Evolutionary conservation across 108 stramenopile species (phyloP).

Genomic region (Schizochytrium sp.): DNA sequence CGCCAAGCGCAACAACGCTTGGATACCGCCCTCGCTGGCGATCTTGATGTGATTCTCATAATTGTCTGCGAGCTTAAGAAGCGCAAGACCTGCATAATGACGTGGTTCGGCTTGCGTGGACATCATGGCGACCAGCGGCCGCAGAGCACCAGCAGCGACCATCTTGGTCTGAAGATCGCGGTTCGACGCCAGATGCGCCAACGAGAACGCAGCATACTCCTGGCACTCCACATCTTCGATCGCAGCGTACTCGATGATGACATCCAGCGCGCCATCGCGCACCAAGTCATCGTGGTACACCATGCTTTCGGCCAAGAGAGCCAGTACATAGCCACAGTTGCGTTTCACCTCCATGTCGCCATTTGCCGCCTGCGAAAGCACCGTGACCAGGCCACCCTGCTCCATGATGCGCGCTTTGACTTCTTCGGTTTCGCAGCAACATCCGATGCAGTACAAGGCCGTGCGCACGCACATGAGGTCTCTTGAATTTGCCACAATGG

Average conservation of each 20-base stretch:
- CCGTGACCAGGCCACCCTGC: slow-evolving; percentile 41
- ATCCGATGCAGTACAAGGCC: slow-evolving; percentile 60
- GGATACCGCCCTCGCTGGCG: slow-evolving; percentile 70
- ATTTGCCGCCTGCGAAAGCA: slow-evolving; percentile 37
- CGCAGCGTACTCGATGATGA: slow-evolving; percentile 51
- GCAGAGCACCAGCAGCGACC: slow-evolving; percentile 59
- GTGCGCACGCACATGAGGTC: slow-evolving; percentile 53
- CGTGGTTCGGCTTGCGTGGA: slow-evolving; percentile 58
- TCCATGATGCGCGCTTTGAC: slow-evolving; percentile 52
- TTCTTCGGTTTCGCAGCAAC: slow-evolving; percentile 53
- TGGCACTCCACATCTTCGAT: slow-evolving; percentile 69
- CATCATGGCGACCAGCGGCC: slow-evolving; percentile 70
- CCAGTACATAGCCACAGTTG: slow-evolving; percentile 61
- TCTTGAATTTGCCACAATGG: slow-evolving; percentile 31
- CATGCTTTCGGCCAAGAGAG: slow-evolving; percentile 49
- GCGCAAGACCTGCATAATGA: slow-evolving; percentile 73
- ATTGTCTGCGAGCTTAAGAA: slow-evolving; percentile 75
- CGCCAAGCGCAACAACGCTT: slow-evolving; percentile 62
- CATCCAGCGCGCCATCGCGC: slow-evolving; percentile 46
- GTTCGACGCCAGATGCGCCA: slow-evolving; percentile 65
- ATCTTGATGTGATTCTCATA: slow-evolving; percentile 71
- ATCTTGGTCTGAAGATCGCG: slow-evolving; percentile 58
- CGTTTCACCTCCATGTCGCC: slow-evolving; percentile 66
- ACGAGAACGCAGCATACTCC: slow-evolving; percentile 63
- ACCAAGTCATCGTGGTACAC: slow-evolving; percentile 59